Evolutionary conservation across 805 yeast species (phyloP).

Genomic region (Torulaspora indica): DNA sequence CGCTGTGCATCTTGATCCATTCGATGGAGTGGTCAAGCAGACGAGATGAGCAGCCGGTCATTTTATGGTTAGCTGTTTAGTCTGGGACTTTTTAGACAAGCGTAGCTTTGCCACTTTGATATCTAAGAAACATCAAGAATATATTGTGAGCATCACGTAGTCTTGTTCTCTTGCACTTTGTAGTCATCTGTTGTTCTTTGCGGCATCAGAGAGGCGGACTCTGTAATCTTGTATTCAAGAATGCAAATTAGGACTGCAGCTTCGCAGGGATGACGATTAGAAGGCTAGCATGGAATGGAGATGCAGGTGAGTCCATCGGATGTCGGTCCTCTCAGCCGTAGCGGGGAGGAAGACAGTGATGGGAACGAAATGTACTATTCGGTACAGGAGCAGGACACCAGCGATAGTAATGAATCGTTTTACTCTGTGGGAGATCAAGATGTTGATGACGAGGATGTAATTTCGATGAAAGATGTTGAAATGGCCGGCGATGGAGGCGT

Average conservation of each 20-base stretch:
- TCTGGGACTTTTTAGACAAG: too few relatives aligned
- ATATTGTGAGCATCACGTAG: too few relatives aligned
- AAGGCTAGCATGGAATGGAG: not conserved
- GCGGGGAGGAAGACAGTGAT: conserved; percentile 1
- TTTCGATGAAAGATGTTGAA: not conserved
- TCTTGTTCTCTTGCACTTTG: too few relatives aligned
- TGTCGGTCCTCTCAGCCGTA: not conserved
- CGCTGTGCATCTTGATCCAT: too few relatives aligned
- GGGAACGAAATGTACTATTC: conserved; percentile 3
- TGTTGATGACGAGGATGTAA: not conserved
- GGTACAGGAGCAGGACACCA: not conserved
- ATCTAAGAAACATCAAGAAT: too few relatives aligned
- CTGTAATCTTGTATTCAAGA: not conserved
- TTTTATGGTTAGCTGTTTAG: too few relatives aligned
- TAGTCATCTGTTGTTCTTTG: too few relatives aligned
- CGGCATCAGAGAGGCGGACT: not conserved
- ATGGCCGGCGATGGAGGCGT: not conserved
- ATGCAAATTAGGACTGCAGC: not conserved
- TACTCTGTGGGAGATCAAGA: conserved; percentile 3
- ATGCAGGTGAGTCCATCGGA: not conserved
- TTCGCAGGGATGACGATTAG: not conserved
- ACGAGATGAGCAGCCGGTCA: too few relatives aligned
- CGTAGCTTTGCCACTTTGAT: too few relatives aligned
- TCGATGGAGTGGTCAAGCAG: too few relatives aligned
- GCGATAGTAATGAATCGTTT: not conserved